Evolutionary conservation across 129 eudicot genomes (phyloP), one percentile per base, ranked within the genome.

Genomic region (Logfia minima): DNA sequence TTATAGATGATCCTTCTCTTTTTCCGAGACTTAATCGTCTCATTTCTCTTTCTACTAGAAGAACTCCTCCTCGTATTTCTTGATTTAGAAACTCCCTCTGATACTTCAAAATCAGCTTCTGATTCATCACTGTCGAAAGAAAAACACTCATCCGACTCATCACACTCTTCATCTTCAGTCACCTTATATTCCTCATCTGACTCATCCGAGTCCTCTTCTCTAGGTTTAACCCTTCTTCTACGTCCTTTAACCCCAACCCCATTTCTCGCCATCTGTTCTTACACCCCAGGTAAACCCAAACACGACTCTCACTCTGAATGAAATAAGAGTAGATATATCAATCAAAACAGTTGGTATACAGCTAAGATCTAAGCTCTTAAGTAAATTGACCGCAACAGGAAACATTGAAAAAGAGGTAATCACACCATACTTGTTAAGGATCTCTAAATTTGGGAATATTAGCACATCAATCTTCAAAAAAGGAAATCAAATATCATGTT

Each of bases 181-280:
- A 88, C 88, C 70, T 56, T 84, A 71, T 92, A 92, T 76, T 92
- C 98, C 83, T 89, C 98, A 83, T 92, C 98, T 6, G 98, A 92
- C 41, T 84, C 91, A 35, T 89, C 97, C 9, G 93, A 87, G 32
- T 84, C 84, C 22, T 63, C 34, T 1, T 72, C 84, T 72, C 81
- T 79, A 32, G 45, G 52, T 5, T 73, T 34, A 35, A 70, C 73
- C 80, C 79, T 80, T 74, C 63, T 75, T 77, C 86, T 26, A 52
- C 29, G 71, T 22, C 80, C 70, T 81, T 84, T 85, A 61, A 17
- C 11, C 63, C 90, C 87, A 79, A 66, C 74, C 83, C 78, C 80
- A 41, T 80, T 86, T 87, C 75, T 89, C 23, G 84, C 89, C 96
- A 92, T 92, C 89, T 76, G 72, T 14, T 70, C 45, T 61, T 75